A percentile compares a stretch with the other conserved stretches of the same genome.
Evolutionary conservation across 768 basidiomycete genomes (phyloP).

Genomic region (Clitopilus hobsonii): DNA sequence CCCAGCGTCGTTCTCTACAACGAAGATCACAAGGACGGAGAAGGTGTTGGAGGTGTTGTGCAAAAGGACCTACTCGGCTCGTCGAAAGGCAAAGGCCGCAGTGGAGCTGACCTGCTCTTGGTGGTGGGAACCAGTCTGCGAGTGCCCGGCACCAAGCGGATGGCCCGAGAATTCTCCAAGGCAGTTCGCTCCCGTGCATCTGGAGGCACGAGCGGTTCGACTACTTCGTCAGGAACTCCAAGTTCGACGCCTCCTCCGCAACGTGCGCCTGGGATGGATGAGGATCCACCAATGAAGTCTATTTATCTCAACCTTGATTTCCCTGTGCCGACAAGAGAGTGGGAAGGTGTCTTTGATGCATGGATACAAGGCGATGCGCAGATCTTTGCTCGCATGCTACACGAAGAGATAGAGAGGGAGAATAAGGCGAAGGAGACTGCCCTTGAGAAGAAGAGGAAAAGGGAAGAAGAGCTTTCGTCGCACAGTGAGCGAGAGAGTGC

Average conservation of each 20-base stretch:
- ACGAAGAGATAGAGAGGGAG: slow-evolving; percentile 55
- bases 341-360: slow-evolving; percentile 87
- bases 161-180: slow-evolving; percentile 85
- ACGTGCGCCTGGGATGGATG: slow-evolving; percentile 37
- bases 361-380: slow-evolving; percentile 92
- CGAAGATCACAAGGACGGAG: slow-evolving; percentile 82
- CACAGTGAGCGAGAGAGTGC: slow-evolving; percentile 3
- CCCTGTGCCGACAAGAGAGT: slow-evolving; percentile 78
- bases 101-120: slow-evolving; percentile 76
- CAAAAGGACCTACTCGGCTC: slow-evolving; percentile 73
- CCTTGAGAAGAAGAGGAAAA: slow-evolving; percentile 50
- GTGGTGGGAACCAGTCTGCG: slow-evolving; percentile 89
- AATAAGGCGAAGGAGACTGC: slow-evolving; percentile 47
- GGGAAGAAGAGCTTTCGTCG: slow-evolving; percentile 40
- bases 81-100: slow-evolving; percentile 60
- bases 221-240: slow-evolving; percentile 22
- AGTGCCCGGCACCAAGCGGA: slow-evolving; percentile 88
- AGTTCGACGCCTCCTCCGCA: slow-evolving; percentile 48
- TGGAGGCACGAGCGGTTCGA: slow-evolving; percentile 26
- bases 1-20: slow-evolving; percentile 91
- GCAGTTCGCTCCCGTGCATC: slow-evolving; percentile 55
- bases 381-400: slow-evolving; percentile 59
- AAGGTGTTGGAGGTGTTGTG: slow-evolving; percentile 83
- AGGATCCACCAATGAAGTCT: slow-evolving; percentile 53
- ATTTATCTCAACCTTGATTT: slow-evolving; percentile 87